A percentile compares a stretch with the other conserved stretches of the same genome.
Conservation (phyloP, 257 asterid species). For the Solanum virginianum region DNA sequence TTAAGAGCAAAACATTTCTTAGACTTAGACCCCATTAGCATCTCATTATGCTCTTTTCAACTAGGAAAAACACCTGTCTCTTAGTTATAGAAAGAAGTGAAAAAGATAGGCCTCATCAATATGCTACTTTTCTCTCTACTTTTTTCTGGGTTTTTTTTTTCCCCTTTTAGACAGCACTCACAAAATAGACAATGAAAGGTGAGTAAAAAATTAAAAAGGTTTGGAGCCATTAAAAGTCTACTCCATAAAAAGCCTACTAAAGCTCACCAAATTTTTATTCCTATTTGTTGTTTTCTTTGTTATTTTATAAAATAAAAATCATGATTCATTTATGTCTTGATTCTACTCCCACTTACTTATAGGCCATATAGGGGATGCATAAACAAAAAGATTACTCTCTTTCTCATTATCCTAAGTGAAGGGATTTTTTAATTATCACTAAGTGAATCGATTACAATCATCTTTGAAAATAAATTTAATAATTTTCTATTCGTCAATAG, state of each 20-base stretch:
- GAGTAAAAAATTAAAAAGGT: conserved; percentile 3
- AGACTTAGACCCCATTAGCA: background rate
- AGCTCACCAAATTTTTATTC: conserved; percentile 5
- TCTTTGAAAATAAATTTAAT: background rate
- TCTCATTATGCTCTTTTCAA: background rate
- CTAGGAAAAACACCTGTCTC: background rate
- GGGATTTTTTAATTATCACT: too few relatives aligned
- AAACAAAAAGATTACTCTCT: background rate
- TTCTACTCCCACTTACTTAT: background rate
- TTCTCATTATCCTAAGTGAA: background rate
- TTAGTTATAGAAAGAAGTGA: conserved; percentile 4
- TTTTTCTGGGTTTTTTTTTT: background rate
- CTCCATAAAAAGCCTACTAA: conserved; percentile 16
- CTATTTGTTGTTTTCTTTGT: background rate
- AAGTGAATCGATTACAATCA: background rate
- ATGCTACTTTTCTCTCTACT: conserved; percentile 22
- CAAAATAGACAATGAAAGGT: conserved; percentile 10
- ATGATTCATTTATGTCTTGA: background rate
- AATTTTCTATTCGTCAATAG: background rate
- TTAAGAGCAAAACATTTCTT: background rate
- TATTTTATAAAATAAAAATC: background rate
- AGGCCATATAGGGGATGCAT: background rate
- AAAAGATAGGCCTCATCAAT: conserved; percentile 18
- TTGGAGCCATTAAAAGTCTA: conserved; percentile 21
- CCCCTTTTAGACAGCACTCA: conserved; percentile 23